Evolutionary conservation across 768 basidiomycete genomes (phyloP).

Genomic region (Boletus edulis): DNA sequence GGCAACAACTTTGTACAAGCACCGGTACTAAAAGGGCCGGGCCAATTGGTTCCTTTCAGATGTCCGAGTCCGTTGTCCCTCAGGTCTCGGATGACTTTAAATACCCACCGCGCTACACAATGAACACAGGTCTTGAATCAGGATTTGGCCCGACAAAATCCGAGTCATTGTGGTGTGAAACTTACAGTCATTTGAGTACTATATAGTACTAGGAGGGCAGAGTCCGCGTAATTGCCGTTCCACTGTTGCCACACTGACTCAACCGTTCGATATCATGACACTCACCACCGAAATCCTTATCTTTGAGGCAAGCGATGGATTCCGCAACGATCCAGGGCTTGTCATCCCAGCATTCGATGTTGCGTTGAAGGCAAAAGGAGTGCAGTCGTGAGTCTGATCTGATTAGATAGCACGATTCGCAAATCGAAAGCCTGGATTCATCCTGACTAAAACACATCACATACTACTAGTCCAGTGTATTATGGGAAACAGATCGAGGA

Average conservation of each 20-base stretch:
- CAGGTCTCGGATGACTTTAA: too few relatives aligned
- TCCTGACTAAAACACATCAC: background rate
- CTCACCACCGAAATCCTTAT: conserved; percentile 24
- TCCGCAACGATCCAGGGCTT: conserved; percentile 5
- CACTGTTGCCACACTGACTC: too few relatives aligned
- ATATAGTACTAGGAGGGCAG: background rate
- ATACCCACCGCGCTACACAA: too few relatives aligned
- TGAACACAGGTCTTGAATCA: too few relatives aligned
- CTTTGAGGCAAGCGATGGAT: conserved; percentile 12
- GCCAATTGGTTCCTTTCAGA: too few relatives aligned
- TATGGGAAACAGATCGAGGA: conserved; percentile 23
- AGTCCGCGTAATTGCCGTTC: background rate
- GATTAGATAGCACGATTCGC: background rate
- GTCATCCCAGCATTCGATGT: background rate
- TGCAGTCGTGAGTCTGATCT: conserved; percentile 10
- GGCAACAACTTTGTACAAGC: too few relatives aligned
- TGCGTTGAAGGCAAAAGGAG: too few relatives aligned
- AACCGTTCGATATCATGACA: background rate
- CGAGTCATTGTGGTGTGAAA: background rate
- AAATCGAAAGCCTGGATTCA: background rate
- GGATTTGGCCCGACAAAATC: too few relatives aligned
- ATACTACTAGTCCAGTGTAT: conserved; percentile 15
- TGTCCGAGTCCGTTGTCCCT: too few relatives aligned
- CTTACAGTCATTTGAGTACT: background rate
- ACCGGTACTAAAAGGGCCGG: too few relatives aligned